Evolutionary conservation across 2,329 filamentous ascomycete genomes (phyloP), one percentile per base, ranked within the genome.

Genomic region (Ophiostoma populinum): DNA sequence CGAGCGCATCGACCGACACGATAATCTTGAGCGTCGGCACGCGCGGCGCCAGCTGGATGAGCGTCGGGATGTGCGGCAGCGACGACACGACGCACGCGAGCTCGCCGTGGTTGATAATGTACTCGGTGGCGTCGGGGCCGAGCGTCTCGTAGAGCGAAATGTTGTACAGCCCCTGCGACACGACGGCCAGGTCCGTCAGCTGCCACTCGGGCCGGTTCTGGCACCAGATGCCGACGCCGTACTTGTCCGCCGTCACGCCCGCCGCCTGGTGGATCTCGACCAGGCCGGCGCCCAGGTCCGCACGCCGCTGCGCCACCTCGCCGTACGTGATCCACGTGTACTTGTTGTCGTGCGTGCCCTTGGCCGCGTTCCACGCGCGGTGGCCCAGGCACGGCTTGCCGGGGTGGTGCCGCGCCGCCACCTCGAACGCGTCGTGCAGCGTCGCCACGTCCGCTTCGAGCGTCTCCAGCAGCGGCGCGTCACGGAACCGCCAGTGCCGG

Each of bases 121-220:
- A 95, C 58, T 95, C 85, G 38, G 81, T 86, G 3, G 86, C 73
- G 45, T 93, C 82, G 10, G 87, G 78, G 8, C 87, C 87, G 5
- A 98, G 70, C 10, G 87, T 94, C 56, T 95, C 90, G 62, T 98
- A 98, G 34, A 98, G 76, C 5, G 87, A 93, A 37, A 98, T 85
- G 16, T 79, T 81, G 58, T 68, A 95, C 20, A 95, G 70, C 7
- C 78, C 72, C 55, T 95, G 90, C 10, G 85, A 90, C 59, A 81
- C 74, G 52, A 80, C 76, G 25, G 73, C 90, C 50, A 95, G 61
- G 62, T 95, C 87, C 82, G 76, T 71, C 41, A 92, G 74, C 61
- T 92, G 81, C 83, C 82, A 92, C 56, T 92, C 81, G 0, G 82
- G 76, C 40, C 82, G 67, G 56, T 92, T 92, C 55, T 83, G 79